phyloP scores from a whole-genome alignment of 257 asterid species.

The Solanum rostratum region DNA sequence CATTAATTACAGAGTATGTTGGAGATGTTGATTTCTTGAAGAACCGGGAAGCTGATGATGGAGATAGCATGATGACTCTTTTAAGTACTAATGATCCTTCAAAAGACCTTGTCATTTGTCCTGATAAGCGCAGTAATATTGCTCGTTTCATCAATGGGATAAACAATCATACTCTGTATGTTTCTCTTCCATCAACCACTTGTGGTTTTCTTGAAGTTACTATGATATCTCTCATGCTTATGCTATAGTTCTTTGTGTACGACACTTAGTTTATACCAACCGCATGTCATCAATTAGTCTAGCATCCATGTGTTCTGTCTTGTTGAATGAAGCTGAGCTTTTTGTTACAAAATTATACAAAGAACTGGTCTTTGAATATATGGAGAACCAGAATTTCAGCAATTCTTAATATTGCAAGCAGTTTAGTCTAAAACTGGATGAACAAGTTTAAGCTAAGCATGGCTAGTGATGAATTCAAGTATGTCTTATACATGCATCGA shows the following conservation, averaged over 20 bases:
- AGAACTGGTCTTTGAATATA: background rate
- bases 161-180: conserved; percentile 80
- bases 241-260: background rate
- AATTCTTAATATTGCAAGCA: background rate
- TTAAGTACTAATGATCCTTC: conserved; percentile 55
- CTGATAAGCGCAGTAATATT: conserved; percentile 74
- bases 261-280: background rate
- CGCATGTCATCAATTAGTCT: background rate
- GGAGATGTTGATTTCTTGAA: conserved; percentile 84
- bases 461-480: background rate
- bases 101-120: conserved; percentile 72
- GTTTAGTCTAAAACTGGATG: background rate
- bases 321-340: background rate
- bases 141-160: conserved; percentile 93
- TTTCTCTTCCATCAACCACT: conserved; percentile 2
- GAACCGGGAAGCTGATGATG: conserved; percentile 62
- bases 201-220: background rate
- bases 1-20: conserved; percentile 85
- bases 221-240: background rate
- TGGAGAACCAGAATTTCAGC: background rate
- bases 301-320: background rate
- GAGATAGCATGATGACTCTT: conserved; percentile 98
- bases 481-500: background rate
- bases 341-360: background rate
- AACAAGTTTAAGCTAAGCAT: background rate